A percentile compares a stretch with the other conserved stretches of the same genome.
Conservation (phyloP, 2,329 filamentous ascomycete genomes). For the Monosporascus sp. region DNA sequence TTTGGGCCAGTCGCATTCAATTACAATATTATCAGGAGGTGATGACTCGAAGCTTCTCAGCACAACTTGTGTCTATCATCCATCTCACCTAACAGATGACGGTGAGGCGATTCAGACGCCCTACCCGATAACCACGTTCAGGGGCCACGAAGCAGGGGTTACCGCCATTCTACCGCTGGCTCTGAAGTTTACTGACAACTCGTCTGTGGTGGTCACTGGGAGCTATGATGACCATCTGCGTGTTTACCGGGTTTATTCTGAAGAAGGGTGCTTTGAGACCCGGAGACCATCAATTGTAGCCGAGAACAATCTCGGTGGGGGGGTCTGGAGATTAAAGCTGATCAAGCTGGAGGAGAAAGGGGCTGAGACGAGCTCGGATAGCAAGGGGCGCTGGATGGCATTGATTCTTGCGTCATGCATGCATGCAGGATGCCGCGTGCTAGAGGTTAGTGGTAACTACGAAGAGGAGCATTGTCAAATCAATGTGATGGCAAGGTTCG, state of each 20-base stretch:
- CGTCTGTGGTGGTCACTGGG: slow-evolving; percentile 68
- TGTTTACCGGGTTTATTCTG: slow-evolving; percentile 50
- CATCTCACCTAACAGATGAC: slow-evolving; percentile 6
- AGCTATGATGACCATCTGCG: slow-evolving; percentile 87
- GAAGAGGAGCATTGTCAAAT: slow-evolving; percentile 49
- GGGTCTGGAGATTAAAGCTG: slow-evolving; percentile 81
- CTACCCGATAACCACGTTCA: slow-evolving; percentile 29
- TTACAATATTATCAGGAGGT: slow-evolving; percentile 62
- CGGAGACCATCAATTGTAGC: slow-evolving; percentile 49
- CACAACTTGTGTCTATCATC: slow-evolving; percentile 27
- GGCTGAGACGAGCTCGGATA: slow-evolving; percentile 9
- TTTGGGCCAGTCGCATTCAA: slow-evolving; percentile 10
- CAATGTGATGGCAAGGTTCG: slow-evolving; percentile 64
- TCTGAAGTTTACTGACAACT: slow-evolving; percentile 33
- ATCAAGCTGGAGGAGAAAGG: slow-evolving; percentile 31
- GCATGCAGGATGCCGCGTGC: slow-evolving; percentile 77
- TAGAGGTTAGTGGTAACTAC: slow-evolving; percentile 36
- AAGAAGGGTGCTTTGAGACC: slow-evolving; percentile 33
- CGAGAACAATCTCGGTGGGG: slow-evolving; percentile 65
- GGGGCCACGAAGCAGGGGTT: slow-evolving; percentile 73
- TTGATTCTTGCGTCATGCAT: slow-evolving; percentile 83
- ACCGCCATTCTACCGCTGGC: slow-evolving; percentile 76
- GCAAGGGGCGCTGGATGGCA: slow-evolving; percentile 16
- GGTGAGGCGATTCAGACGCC: slow-evolving; percentile 9
- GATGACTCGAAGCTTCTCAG: slow-evolving; percentile 65